Base-by-base conservation (phyloP, 2,329 filamentous ascomycete species). In the Colletotrichum kahawae region DNA sequence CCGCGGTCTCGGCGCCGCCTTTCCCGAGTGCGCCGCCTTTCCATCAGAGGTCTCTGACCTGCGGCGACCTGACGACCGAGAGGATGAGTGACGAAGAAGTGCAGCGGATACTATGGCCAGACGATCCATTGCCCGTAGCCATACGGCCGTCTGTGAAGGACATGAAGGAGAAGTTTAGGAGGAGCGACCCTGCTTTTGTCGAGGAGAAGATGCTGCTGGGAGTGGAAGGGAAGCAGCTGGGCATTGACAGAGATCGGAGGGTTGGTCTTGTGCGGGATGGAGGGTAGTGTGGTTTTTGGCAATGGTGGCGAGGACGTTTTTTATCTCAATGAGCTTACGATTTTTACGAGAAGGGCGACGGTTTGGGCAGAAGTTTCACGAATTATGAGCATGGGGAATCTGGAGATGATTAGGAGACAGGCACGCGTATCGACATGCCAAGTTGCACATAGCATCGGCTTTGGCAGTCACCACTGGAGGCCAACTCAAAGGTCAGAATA, bases 191-290 rank as follows among this genome's bases (percentile, higher is more conserved):
- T 0, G 79, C 81, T 1, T 82, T 85, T 29, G 70, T 83, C 1
- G 86, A 87, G 71, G 84, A 85, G 16, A 88, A 88, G 78, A 84
- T 81, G 18, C 79, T 87, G 12, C 78, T 83, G 0, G 78, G 79
- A 2, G 78, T 79, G 0, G 83, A 83, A 0, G 82, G 84, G 5
- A 84, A 85, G 67, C 82, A 83, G 34, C 70, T 85, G 2, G 74
- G 80, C n/a, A 80, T 80, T 56, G 83, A 84, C 27, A 81, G 80
- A 10, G 83, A 84, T 43, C 48, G 24, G 34, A 74, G 64, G 18
- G 31, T 75, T 8, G 70, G 73, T 8, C 70, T 75, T 12, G 34
- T 75, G n/a, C 18, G 18, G 14, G 70, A 68, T n/a, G 38, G 29
- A 16, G 16, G 60, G 8, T 63, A 57, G 54, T 2, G 10, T 16